These are phyloP conservation scores for Sporothrix brasiliensis DNA, from an alignment of 2,329 filamentous ascomycete genomes.

Conservation along the genomic window DNA sequence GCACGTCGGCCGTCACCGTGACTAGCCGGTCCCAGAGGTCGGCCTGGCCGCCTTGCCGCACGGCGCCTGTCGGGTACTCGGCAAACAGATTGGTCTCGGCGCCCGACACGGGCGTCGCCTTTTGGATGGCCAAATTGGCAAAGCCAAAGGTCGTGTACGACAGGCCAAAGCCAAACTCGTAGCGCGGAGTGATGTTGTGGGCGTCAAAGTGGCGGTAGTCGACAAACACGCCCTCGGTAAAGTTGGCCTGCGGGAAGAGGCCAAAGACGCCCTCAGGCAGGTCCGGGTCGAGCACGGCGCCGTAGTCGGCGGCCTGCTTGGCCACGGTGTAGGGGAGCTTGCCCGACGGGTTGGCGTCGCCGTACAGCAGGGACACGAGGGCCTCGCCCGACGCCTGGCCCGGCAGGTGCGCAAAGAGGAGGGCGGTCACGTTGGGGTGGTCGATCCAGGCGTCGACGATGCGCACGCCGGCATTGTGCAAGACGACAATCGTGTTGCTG, in stretches of 20 bases:
- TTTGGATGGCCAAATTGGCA: constrained; percentile 43
- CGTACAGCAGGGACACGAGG: constrained; percentile 60
- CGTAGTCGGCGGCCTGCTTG: constrained; percentile 55
- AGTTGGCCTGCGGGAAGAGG: constrained; percentile 38
- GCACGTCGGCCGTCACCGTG: constrained; percentile 45
- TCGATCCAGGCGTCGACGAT: constrained; percentile 64
- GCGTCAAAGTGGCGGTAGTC: constrained; percentile 60
- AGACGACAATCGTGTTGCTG: constrained; percentile 64
- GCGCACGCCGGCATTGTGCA: constrained; percentile 65
- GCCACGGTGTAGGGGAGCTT: constrained; percentile 65
- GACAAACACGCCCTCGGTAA: constrained; percentile 48
- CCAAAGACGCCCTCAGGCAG: constrained; percentile 44
- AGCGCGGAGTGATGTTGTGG: constrained; percentile 52
- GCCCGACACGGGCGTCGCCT: constrained; percentile 39
- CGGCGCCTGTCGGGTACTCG: constrained; percentile 46
- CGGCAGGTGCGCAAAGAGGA: constrained; percentile 65
- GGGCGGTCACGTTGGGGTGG: constrained; percentile 63
- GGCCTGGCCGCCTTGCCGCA: constrained; percentile 50
- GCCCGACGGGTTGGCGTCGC: constrained; percentile 59
- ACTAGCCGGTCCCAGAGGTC: constrained; percentile 54
- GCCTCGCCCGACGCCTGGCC: constrained; percentile 64
- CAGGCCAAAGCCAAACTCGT: constrained; percentile 59
- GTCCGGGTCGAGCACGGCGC: constrained; percentile 23
- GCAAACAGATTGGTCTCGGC: constrained; percentile 36
- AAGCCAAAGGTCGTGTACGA: constrained; percentile 59